Conservation (phyloP, 139 green algal genomes). For the Chlorella sp. region DNA sequence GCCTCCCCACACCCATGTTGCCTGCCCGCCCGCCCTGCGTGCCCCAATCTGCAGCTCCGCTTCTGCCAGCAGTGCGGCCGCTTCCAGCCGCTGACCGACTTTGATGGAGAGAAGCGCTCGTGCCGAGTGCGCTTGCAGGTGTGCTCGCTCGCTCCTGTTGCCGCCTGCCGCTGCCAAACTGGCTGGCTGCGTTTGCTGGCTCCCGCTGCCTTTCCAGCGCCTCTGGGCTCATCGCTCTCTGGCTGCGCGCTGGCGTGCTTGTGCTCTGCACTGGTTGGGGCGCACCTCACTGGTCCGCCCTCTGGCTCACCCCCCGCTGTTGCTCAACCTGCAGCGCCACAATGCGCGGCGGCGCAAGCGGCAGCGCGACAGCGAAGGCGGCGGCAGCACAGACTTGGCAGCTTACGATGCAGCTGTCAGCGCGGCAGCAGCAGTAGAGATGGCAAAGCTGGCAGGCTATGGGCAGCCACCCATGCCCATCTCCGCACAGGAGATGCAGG, state of each 20-base stretch:
- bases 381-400: neutral
- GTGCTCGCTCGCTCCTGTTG: neutral
- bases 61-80: conserved; percentile 93
- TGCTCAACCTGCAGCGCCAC: conserved; percentile 20
- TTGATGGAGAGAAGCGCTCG: conserved; percentile 87
- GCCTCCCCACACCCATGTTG: no score
- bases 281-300: no score
- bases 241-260: no score
- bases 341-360: conserved; percentile 50
- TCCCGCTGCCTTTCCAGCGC: no score
- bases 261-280: no score
- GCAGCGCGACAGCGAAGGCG: neutral
- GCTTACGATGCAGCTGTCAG: neutral
- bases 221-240: no score
- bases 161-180: neutral
- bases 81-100: conserved; percentile 89
- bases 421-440: neutral
- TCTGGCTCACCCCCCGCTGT: neutral
- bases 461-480: neutral
- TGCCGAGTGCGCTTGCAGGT: conserved; percentile 81
- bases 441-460: conserved; percentile 1
- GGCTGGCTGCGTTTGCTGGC: neutral
- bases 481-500: neutral
- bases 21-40: neutral
- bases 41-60: conserved; percentile 49